These are phyloP conservation scores for Cladophialophora carrionii DNA, from an alignment of 2,329 filamentous ascomycete genomes.

Conservation along the genomic window DNA sequence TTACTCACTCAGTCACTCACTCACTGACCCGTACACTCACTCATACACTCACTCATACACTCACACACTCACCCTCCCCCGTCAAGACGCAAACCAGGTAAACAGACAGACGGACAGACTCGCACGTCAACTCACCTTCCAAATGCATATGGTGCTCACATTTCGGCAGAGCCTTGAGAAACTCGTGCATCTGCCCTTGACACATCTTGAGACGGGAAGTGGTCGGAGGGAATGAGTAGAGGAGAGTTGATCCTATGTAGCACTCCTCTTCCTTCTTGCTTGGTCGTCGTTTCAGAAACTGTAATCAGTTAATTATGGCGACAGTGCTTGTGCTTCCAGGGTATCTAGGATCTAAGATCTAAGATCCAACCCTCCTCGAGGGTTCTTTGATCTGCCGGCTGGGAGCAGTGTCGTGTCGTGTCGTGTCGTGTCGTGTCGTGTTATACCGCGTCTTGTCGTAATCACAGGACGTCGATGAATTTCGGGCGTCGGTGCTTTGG, in stretches of 20 bases:
- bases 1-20: not conserved
- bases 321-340: too few species aligned
- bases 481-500: too few species aligned
- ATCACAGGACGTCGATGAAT: too few species aligned
- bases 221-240: not conserved
- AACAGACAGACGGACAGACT: not conserved
- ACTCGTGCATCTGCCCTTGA: slow-evolving; percentile 58
- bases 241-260: not conserved
- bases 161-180: slow-evolving; percentile 71
- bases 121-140: slow-evolving; percentile 56
- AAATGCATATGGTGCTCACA: slow-evolving; percentile 82
- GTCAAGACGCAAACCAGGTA: not conserved
- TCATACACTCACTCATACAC: not conserved
- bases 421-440: too few species aligned
- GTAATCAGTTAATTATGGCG: too few species aligned
- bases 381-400: too few species aligned
- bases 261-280: too few species aligned
- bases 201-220: slow-evolving; percentile 53
- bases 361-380: too few species aligned
- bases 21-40: not conserved
- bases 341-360: too few species aligned
- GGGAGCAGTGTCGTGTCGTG: too few species aligned
- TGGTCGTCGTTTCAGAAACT: too few species aligned
- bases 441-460: too few species aligned
- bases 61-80: not conserved